Evolutionary conservation across 1,139 yeast species (phyloP).

Genomic region (Magnusiomyces magnusii): DNA sequence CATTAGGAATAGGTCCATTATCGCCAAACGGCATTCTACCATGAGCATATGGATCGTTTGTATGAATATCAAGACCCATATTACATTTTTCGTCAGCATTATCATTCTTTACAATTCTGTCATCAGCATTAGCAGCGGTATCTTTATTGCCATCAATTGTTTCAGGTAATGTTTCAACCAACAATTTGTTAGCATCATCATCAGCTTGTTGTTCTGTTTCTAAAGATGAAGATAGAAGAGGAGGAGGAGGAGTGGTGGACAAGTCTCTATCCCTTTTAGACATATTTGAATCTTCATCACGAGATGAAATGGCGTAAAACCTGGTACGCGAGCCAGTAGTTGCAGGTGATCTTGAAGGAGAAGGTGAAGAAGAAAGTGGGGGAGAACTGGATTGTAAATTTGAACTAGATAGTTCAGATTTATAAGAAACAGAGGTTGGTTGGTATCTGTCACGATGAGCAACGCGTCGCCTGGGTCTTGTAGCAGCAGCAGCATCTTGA

Average conservation of each 20-base stretch:
- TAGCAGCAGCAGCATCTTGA: too few species aligned
- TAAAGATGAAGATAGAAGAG: not conserved
- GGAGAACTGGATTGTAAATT: not conserved
- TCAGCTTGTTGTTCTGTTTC: not conserved
- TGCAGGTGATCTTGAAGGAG: slow-evolving; percentile 3
- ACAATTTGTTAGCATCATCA: too few species aligned
- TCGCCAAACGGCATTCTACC: not conserved
- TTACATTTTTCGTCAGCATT: not conserved
- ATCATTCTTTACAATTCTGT: too few species aligned
- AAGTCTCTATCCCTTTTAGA: slow-evolving; percentile 1
- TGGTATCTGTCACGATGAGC: not conserved
- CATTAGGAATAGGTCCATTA: not conserved
- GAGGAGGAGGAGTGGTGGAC: slow-evolving; percentile 3
- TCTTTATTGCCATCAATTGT: too few species aligned
- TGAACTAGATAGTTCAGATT: not conserved
- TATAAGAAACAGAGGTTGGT: not conserved
- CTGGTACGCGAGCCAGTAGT: not conserved
- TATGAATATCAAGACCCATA: not conserved
- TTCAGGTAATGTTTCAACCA: too few species aligned
- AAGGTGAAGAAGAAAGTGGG: slow-evolving; percentile 1
- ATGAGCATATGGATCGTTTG: not conserved
- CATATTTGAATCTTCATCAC: not conserved
- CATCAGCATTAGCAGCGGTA: not conserved
- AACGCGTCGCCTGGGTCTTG: not conserved
- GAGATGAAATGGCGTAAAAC: not conserved